Percentiles rank a stretch among this genome's conserved stretches.
These are phyloP conservation scores for Cryptococcus sp. DNA, from an alignment of 1,284 basidiomycete species.

Conservation along the genomic window DNA sequence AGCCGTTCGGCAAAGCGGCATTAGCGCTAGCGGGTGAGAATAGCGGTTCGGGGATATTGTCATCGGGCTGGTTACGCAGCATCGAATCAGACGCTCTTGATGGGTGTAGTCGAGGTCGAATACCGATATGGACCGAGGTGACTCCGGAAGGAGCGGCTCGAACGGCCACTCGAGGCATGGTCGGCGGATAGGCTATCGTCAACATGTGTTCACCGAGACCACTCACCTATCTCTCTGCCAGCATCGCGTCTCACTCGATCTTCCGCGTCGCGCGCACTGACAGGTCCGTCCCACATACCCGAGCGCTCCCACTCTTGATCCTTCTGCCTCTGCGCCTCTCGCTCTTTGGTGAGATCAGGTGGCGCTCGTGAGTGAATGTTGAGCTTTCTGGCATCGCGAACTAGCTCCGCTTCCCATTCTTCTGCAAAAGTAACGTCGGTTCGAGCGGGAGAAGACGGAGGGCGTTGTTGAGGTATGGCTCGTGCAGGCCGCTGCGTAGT, in stretches of 20 bases:
- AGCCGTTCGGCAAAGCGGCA: conserved; percentile 5
- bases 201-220: conserved; percentile 1
- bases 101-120: conserved; percentile 41
- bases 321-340: conserved; percentile 10
- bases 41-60: conserved; percentile 21
- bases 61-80: conserved; percentile 37
- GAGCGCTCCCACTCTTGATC: conserved; percentile 33
- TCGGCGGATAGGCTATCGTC: conserved; percentile 35
- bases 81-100: conserved; percentile 27
- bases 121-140: conserved; percentile 41
- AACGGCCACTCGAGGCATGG: conserved; percentile 31
- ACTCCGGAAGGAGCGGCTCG: conserved; percentile 37
- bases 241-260: conserved; percentile 30
- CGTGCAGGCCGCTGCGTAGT: not conserved
- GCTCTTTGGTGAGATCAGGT: conserved; percentile 5
- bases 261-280: conserved; percentile 29
- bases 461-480: not conserved
- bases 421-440: conserved; percentile 15
- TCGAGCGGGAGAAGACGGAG: conserved; percentile 5
- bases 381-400: conserved; percentile 12
- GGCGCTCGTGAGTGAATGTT: not conserved
- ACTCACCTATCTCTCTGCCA: conserved; percentile 34
- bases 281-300: conserved; percentile 27
- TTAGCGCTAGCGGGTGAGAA: conserved; percentile 21
- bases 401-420: conserved; percentile 20